Conservation (phyloP, 768 basidiomycete species). For the Lactarius pseudohatsudake region DNA sequence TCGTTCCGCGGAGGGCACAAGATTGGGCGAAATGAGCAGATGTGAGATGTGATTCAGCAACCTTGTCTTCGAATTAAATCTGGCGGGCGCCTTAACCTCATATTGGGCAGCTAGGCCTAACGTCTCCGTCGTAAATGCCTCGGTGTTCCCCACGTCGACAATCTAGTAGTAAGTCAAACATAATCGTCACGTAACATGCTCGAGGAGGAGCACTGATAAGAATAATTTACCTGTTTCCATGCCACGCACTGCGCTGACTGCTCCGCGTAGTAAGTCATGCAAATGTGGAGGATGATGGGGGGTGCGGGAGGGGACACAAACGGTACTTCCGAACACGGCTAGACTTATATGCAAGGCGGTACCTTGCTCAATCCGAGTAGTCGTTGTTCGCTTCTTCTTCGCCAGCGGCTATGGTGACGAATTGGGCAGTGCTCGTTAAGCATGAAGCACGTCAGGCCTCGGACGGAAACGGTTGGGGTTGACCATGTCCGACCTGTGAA, state of each 20-base stretch:
- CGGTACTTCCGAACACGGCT: neutral
- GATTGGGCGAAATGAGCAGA: neutral
- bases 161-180: neutral
- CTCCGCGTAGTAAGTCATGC: constrained; percentile 7
- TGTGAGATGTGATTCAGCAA: neutral
- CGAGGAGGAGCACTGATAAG: neutral
- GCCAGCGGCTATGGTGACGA: neutral
- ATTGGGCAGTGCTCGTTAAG: neutral
- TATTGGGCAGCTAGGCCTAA: constrained; percentile 10
- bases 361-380: neutral
- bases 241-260: constrained; percentile 7
- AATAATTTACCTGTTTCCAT: constrained; percentile 7
- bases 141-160: neutral
- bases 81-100: neutral
- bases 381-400: neutral
- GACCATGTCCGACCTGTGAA: too few species aligned
- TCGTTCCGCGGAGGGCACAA: neutral
- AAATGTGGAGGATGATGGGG: neutral
- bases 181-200: neutral
- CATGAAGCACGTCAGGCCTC: neutral
- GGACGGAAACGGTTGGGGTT: neutral
- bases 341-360: neutral
- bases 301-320: neutral
- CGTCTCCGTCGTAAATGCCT: constrained; percentile 10
- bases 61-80: neutral